Percentiles rank a stretch among this genome's conserved stretches.
Conservation (phyloP, 192 early-diverging fungal species). For the Podochytrium sp. region DNA sequence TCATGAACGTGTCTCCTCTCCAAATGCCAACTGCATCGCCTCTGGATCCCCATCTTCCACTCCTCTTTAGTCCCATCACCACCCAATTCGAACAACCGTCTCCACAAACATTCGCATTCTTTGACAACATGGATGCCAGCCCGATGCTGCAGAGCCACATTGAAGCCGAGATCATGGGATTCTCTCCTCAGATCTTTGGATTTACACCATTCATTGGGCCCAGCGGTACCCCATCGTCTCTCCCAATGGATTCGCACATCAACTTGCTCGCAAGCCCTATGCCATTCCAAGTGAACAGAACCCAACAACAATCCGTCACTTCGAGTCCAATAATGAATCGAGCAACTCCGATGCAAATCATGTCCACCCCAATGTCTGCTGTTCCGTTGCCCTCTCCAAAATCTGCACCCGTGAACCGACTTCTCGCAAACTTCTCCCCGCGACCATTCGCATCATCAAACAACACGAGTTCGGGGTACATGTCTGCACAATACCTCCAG, state of each 20-base stretch:
- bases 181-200: slow-evolving; percentile 10
- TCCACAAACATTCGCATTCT: slow-evolving; percentile 1
- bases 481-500: too few relatives aligned
- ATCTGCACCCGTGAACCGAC: too few relatives aligned
- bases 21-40: not conserved
- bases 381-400: too few relatives aligned
- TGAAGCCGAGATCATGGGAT: slow-evolving; percentile 7
- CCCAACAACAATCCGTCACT: not conserved
- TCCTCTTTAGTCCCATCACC: not conserved
- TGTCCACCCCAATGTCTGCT: not conserved
- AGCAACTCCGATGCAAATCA: not conserved
- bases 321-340: not conserved
- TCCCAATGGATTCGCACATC: not conserved
- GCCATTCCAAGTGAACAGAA: not conserved
- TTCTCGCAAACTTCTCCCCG: too few relatives aligned
- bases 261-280: not conserved
- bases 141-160: not conserved
- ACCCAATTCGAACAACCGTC: not conserved
- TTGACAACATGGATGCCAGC: not conserved
- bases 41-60: not conserved
- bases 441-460: too few relatives aligned
- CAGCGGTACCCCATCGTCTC: not conserved
- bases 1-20: not conserved
- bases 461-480: too few relatives aligned
- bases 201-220: not conserved